Evolutionary conservation across 805 yeast genomes (phyloP).

Genomic region (Sugiyamaella qingdaonensis): DNA sequence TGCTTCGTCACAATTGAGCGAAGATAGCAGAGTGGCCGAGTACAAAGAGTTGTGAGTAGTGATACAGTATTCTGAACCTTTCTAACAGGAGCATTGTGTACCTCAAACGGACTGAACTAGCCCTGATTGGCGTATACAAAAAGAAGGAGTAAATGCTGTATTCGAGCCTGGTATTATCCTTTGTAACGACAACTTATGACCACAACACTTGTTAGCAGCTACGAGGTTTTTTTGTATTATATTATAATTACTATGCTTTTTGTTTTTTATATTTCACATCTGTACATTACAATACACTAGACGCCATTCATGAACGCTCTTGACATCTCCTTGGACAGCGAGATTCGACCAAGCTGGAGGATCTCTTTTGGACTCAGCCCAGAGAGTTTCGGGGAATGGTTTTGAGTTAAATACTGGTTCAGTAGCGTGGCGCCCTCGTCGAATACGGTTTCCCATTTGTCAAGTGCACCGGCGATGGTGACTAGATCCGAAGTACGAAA

Average conservation of each 20-base stretch:
- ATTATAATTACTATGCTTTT: neutral
- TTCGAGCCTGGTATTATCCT: no score
- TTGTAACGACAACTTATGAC: no score
- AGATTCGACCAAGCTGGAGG: slow-evolving; percentile 15
- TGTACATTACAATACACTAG: neutral
- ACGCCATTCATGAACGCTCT: slow-evolving; percentile 16
- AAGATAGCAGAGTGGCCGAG: slow-evolving; percentile 9
- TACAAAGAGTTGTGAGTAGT: slow-evolving; percentile 1
- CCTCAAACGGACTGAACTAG: slow-evolving; percentile 5
- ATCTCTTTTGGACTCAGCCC: slow-evolving; percentile 5
- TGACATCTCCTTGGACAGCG: slow-evolving; percentile 23
- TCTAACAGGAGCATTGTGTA: slow-evolving; percentile 6
- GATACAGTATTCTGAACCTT: neutral
- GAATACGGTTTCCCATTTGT: slow-evolving; percentile 22
- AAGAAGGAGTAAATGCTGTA: neutral
- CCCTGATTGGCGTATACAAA: slow-evolving; percentile 10
- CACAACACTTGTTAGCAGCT: no score
- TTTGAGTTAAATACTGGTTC: slow-evolving; percentile 5
- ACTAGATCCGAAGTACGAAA: slow-evolving; percentile 18
- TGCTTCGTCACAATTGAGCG: neutral
- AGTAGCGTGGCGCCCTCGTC: slow-evolving; percentile 15
- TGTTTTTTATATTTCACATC: neutral
- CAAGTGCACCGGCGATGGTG: slow-evolving; percentile 20
- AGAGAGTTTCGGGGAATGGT: neutral
- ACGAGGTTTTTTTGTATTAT: neutral